phyloP scores from a whole-genome alignment of 257 asterid genomes.

The Solanum etuberosum region DNA sequence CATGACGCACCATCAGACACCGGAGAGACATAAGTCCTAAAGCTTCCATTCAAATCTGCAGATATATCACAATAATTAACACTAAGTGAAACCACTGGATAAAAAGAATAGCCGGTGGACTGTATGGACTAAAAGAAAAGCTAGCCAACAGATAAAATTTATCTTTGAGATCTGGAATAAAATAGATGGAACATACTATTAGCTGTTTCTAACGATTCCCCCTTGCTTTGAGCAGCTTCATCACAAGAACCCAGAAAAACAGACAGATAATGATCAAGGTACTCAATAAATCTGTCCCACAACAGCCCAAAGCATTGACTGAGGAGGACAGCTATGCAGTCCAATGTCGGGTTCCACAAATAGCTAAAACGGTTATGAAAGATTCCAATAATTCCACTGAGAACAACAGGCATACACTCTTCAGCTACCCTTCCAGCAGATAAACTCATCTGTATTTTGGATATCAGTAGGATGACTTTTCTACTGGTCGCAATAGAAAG shows the following conservation, averaged over 20 bases:
- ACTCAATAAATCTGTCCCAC: conserved; percentile 55
- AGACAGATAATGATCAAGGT: conserved; percentile 50
- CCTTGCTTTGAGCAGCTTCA: conserved; percentile 18
- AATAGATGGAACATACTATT: conserved; percentile 37
- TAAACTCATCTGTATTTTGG: conserved; percentile 58
- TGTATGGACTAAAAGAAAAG: background rate
- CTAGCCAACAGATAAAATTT: background rate
- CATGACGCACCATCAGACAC: conserved; percentile 43
- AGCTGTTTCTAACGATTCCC: conserved; percentile 13
- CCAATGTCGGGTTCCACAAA: conserved; percentile 66
- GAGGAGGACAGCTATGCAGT: conserved; percentile 57
- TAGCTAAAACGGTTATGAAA: conserved; percentile 60
- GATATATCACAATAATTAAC: background rate
- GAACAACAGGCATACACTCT: conserved; percentile 39
- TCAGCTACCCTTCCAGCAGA: conserved; percentile 46
- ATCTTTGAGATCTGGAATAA: background rate
- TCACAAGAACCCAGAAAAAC: conserved; percentile 34
- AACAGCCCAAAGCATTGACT: conserved; percentile 37
- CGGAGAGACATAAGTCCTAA: conserved; percentile 28
- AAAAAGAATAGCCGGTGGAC: background rate
- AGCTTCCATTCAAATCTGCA: conserved; percentile 64
- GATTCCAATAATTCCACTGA: conserved; percentile 71
- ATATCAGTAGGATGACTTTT: conserved; percentile 42
- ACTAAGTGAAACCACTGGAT: background rate
- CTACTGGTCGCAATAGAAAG: conserved; percentile 64